Evolutionary conservation across 140 eudicot species (phyloP), one percentile per base, ranked within the genome.

Genomic region (Erigeron philadelphicus): DNA sequence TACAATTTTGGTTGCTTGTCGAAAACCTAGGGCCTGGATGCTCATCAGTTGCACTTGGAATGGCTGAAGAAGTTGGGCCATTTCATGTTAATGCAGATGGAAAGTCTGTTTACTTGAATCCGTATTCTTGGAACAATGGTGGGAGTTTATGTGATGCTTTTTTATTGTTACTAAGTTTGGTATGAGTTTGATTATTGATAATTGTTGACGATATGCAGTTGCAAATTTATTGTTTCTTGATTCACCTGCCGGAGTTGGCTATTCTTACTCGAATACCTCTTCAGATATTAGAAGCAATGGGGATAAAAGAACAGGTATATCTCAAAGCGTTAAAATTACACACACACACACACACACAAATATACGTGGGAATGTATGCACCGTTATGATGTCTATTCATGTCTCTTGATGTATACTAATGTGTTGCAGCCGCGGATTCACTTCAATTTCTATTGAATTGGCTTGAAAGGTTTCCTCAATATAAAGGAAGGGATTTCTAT

Each of bases 221-320:
- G 96, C 96, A 31, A 92, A 92, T 76, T 50, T 92, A 17, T 62
- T 92, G 79, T 92, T 92, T 74, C 67, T 86, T 60, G 98, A 92
- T 77, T 72, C 98, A 53, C 98, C 98, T 72, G 96, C 74, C 76
- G 98, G 98, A 68, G 98, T 92, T 81, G 98, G 98, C 11, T 92
- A 66, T 83, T 92, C 98, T 25, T 92, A 88, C 77, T 84, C 98
- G 43, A 88, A 92, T 58, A 82, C 92, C 60, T 76, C 91, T 61
- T 81, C 89, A 6, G 98, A 92, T 77, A 46, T 74, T 50, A 58
- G 41, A 21, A 84, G 47, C 83, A 84, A 82, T 78, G 98, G 98
- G 40, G 98, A 92, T 71, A 77, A 83, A 71, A 79, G 95, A 72
- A 92, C 96, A 3, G 98, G 98, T 92, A 85, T 9, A 64, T 18